Base-by-base conservation (phyloP, 768 basidiomycete genomes). In the Mycena albidolilacea region DNA sequence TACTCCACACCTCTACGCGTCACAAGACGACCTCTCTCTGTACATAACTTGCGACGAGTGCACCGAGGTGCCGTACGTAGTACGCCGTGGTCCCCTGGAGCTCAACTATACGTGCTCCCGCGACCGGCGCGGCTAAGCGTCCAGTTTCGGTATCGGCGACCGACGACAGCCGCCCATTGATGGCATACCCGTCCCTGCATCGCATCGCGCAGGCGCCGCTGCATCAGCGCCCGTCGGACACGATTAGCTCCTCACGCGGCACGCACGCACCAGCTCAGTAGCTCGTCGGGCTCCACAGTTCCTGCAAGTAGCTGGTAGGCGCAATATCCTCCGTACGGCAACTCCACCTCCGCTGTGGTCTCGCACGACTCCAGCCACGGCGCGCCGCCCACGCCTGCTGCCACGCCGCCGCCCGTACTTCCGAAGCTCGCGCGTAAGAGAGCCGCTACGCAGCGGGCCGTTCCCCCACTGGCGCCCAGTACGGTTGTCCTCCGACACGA, bases 401-500 rank as follows among this genome's bases (percentile, higher is more conserved):
- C 50, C 50, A 52, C 44, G 3, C 57, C 52, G n/a, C 19, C 64
- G 19, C 19, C 57, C 12, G 43, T 41, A 10, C 44, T 59, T 0
- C 3, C 12, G 9, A n/a, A 37, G 15, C 50, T 54, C 60, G 8
- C 14, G 48, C 23, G 23, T 15, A 35, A 48, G 19, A 44, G 46
- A 6, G 55, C 58, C 10, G 6, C 55, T 57, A 35, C 55, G 58
- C 43, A 35, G 19, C 5, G 3, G 5, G 14, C 2, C n/a, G 58
- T 0, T 19, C 7, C 14, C 3, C 30, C 30, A 30, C 15, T 11
- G 6, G 7, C 23, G 5, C 12, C 50, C 11, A 30, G 37, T 9
- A 21, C 17, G 37, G 50, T 68, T 30, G 61, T 73, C 7, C 14
- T 73, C 2, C 61, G 55, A 9, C 67, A 73, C 54, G 62, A 58